Evolutionary conservation across 1,284 basidiomycete species (phyloP).

Genomic region (Phellopilus nigrolimitatus): DNA sequence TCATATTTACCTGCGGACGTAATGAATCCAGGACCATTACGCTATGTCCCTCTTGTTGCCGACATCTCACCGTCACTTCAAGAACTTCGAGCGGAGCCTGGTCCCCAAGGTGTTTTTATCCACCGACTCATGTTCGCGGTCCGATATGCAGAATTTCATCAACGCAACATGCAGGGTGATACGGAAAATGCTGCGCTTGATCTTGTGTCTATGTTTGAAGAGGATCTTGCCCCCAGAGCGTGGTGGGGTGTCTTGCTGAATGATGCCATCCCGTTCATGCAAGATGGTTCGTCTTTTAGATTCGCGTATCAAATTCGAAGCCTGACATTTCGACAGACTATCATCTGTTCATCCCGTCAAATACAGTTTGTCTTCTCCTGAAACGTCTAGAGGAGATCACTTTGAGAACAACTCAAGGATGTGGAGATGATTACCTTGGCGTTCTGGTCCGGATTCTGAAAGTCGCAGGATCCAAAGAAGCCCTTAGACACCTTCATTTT

Average conservation of each 20-base stretch:
- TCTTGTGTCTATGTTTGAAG: slow-evolving; percentile 60
- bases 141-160: slow-evolving; percentile 71
- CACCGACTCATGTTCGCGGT: slow-evolving; percentile 69
- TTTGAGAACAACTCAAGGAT: slow-evolving; percentile 53
- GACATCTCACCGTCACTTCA: slow-evolving; percentile 67
- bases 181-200: slow-evolving; percentile 58
- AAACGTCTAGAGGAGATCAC: slow-evolving; percentile 66
- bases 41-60: slow-evolving; percentile 56
- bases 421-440: slow-evolving; percentile 59
- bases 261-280: slow-evolving; percentile 59
- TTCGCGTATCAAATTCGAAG: background rate
- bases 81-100: slow-evolving; percentile 44
- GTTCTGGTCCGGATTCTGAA: slow-evolving; percentile 47
- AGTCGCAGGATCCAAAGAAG: slow-evolving; percentile 48
- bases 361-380: slow-evolving; percentile 53
- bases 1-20: background rate
- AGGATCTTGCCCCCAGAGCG: slow-evolving; percentile 63
- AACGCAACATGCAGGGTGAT: slow-evolving; percentile 48
- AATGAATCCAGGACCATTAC: slow-evolving; percentile 44
- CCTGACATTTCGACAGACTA: slow-evolving; percentile 36
- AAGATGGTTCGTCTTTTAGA: slow-evolving; percentile 42
- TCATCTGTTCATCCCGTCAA: slow-evolving; percentile 50
- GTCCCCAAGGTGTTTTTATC: slow-evolving; percentile 54
- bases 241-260: slow-evolving; percentile 75
- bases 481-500: slow-evolving; percentile 52